phyloP scores from a whole-genome alignment of 83 land plant genomes.

The Isoetes engelmannii region DNA sequence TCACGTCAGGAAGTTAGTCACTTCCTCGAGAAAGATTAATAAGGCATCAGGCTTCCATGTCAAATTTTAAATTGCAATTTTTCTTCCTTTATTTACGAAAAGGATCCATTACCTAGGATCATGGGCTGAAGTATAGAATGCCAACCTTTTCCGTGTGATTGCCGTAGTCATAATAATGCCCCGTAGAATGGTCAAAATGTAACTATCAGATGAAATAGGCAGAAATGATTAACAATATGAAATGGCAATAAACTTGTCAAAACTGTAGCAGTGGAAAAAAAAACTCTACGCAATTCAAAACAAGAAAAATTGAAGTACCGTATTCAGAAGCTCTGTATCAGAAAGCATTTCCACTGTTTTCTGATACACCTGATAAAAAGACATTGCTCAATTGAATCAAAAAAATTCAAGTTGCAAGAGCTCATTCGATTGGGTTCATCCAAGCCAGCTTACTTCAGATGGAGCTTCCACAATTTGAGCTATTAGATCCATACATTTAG shows the following conservation, averaged over 20 bases:
- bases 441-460: conserved; percentile 19
- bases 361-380: conserved; percentile 57
- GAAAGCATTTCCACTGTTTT: conserved; percentile 57
- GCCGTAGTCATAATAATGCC: conserved; percentile 90
- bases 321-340: conserved; percentile 59
- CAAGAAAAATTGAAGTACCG: conserved; percentile 35
- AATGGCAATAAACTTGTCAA: background rate
- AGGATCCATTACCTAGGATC: no score
- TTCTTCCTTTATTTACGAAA: no score
- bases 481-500: conserved; percentile 67
- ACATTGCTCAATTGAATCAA: conserved; percentile 4
- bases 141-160: conserved; percentile 85
- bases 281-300: background rate
- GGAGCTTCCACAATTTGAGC: conserved; percentile 35
- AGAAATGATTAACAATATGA: no score
- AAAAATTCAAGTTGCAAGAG: background rate
- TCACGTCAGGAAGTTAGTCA: no score
- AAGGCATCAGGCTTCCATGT: no score
- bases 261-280: conserved; percentile 5
- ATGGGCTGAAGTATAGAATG: no score
- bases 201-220: conserved; percentile 10
- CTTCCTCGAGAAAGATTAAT: no score
- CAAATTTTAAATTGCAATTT: no score
- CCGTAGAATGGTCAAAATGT: conserved; percentile 55
- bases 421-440: background rate